Evolutionary conservation across 805 yeast genomes (phyloP), one percentile per base, ranked within the genome.

Genomic region (Ogataea polymorpha): DNA sequence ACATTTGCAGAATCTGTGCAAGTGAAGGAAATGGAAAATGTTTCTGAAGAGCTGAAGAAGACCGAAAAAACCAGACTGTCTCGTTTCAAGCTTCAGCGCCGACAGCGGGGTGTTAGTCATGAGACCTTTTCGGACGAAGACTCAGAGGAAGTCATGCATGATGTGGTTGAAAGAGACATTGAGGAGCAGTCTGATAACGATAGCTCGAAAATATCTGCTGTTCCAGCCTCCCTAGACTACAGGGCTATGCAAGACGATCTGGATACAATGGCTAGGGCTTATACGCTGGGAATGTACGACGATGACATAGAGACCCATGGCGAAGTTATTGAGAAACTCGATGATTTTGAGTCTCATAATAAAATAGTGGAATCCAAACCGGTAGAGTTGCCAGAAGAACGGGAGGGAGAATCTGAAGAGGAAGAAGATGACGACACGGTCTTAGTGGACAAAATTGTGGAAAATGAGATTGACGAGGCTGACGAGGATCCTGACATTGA

Each of bases 201-300:
- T 12, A 15, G 20, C 16, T 7, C 28, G 5, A 24, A n/a, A 12
- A 21, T 14, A 3, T 13, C 41, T 11, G 36, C 34, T 15, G 32
- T 25, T 21, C 14, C 36, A 5, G 59, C 69, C 3, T 44, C 59
- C 1, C 46, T 70, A 7, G 81, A 77, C 45, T 74, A 67, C 49
- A 57, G 53, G 8, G 50, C 67, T 2, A 43, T 75, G 21, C 70
- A 68, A 17, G 65, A 66, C 14, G 74, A 77, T 49, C 42, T 74
- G 48, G 82, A 78, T 35, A 69, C 74, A 3, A 74, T 80, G 81
- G 83, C 77, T 0, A 68, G 70, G 37, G 84, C 83, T 0, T 81
- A 81, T 48, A 63, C 69, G n/a, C 49, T 68, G 16, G 86, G 86
- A 1, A 57, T 74, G 48, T 79, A 77, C 51, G 84, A 80, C 51